Conservation (phyloP, 2,329 filamentous ascomycete species). For the Aspergillus vadensis region DNA sequence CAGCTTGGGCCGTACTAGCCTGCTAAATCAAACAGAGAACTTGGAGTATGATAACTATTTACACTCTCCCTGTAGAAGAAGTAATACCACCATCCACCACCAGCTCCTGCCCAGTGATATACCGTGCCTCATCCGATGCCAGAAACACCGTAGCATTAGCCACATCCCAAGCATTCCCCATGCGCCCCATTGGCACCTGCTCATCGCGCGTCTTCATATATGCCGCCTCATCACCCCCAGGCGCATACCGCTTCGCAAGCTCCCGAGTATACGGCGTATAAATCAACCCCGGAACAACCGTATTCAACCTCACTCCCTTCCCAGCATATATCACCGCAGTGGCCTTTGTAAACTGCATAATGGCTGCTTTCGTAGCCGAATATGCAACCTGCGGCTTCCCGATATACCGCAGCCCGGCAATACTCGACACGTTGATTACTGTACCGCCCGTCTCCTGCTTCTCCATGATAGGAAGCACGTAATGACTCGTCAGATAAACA, state of each 20-base stretch:
- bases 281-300: conserved; percentile 60
- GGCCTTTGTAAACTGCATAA: conserved; percentile 54
- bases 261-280: conserved; percentile 55
- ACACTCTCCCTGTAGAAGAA: conserved; percentile 22
- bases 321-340: conserved; percentile 50
- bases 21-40: not conserved
- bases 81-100: conserved; percentile 42
- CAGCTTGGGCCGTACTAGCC: too few relatives aligned
- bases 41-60: not conserved
- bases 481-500: conserved; percentile 56
- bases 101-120: conserved; percentile 40
- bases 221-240: conserved; percentile 48
- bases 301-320: conserved; percentile 51
- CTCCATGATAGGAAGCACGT: conserved; percentile 29
- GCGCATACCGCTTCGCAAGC: conserved; percentile 49
- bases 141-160: conserved; percentile 38
- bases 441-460: conserved; percentile 35
- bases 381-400: conserved; percentile 58
- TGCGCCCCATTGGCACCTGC: conserved; percentile 34
- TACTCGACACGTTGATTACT: conserved; percentile 53
- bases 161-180: conserved; percentile 39
- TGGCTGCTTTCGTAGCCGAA: conserved; percentile 54
- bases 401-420: conserved; percentile 57
- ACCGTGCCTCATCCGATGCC: conserved; percentile 30
- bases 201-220: conserved; percentile 27